phyloP scores from a whole-genome alignment of 371 early-diverging fungal genomes.

The Haplosporangium sp. region DNA sequence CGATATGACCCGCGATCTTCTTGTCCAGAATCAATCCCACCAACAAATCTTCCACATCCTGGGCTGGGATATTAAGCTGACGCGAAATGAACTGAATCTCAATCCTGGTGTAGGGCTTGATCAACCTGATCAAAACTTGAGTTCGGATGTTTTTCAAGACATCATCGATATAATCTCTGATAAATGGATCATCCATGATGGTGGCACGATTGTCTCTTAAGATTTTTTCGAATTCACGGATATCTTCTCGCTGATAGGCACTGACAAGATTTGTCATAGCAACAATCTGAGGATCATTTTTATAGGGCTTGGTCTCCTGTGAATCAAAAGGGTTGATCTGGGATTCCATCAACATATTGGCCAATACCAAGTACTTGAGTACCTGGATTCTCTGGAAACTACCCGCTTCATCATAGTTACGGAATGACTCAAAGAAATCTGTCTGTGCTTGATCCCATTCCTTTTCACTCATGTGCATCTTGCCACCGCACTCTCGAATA shows the following conservation, averaged over 20 bases:
- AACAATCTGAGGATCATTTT: constrained; percentile 88
- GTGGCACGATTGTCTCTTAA: constrained; percentile 74
- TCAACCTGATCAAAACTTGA: constrained; percentile 85
- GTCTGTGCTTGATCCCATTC: constrained; percentile 94
- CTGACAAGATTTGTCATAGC: constrained; percentile 93
- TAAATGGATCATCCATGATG: constrained; percentile 93
- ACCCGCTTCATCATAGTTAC: constrained; percentile 97
- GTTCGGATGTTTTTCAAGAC: constrained; percentile 91
- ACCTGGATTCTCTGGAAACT: constrained; percentile 92
- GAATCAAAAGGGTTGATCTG: constrained; percentile 96
- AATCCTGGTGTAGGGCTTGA: constrained; percentile 93
- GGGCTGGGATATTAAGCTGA: constrained; percentile 80
- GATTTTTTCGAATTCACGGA: constrained; percentile 88
- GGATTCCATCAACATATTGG: constrained; percentile 95
- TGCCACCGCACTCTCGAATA: constrained; percentile 97
- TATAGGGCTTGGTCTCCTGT: constrained; percentile 96
- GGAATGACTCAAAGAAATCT: constrained; percentile 97
- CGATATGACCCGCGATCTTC: constrained; percentile 86
- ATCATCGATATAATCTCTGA: constrained; percentile 89
- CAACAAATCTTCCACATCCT: constrained; percentile 88
- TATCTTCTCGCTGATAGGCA: constrained; percentile 91
- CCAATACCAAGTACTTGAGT: constrained; percentile 94
- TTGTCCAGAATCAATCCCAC: constrained; percentile 89
- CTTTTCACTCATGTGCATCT: constrained; percentile 96
- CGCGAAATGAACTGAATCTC: constrained; percentile 83